These are phyloP conservation scores for Acidiella bohemica DNA, from an alignment of 495 filamentous ascomycete species.

Conservation along the genomic window DNA sequence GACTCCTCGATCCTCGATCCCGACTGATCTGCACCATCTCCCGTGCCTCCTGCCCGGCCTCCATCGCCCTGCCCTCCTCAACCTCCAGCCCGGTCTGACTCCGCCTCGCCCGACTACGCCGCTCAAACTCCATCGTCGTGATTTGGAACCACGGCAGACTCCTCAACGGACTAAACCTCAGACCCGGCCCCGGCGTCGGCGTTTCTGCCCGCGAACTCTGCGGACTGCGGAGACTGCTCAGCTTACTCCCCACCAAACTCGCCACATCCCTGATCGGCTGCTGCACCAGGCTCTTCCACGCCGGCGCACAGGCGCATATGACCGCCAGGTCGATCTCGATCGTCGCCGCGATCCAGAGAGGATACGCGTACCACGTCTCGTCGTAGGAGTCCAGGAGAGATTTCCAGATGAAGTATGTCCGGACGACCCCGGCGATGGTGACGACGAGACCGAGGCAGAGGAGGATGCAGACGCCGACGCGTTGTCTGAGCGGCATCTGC, in stretches of 20 bases:
- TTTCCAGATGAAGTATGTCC: slow-evolving; percentile 42
- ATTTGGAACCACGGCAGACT: slow-evolving; percentile 17
- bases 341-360: slow-evolving; percentile 37
- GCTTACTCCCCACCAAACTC: slow-evolving; percentile 4
- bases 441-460: slow-evolving; percentile 47
- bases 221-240: slow-evolving; percentile 7
- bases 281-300: slow-evolving; percentile 14
- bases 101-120: too few species aligned
- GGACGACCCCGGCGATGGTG: slow-evolving; percentile 41
- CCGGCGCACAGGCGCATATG: slow-evolving; percentile 22
- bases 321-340: slow-evolving; percentile 48
- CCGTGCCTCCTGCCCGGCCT: neutral
- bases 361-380: slow-evolving; percentile 41
- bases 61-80: neutral
- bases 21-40: neutral
- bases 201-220: neutral
- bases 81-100: neutral
- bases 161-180: slow-evolving; percentile 10
- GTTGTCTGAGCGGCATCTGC: slow-evolving; percentile 40
- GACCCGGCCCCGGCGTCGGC: neutral
- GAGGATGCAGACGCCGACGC: slow-evolving; percentile 43
- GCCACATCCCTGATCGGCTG: slow-evolving; percentile 3
- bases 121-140: slow-evolving; percentile 9
- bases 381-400: slow-evolving; percentile 39
- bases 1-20: neutral